These are phyloP conservation scores for Talaromyces sp. DNA, from an alignment of 2,329 filamentous ascomycete species.

Conservation along the genomic window DNA sequence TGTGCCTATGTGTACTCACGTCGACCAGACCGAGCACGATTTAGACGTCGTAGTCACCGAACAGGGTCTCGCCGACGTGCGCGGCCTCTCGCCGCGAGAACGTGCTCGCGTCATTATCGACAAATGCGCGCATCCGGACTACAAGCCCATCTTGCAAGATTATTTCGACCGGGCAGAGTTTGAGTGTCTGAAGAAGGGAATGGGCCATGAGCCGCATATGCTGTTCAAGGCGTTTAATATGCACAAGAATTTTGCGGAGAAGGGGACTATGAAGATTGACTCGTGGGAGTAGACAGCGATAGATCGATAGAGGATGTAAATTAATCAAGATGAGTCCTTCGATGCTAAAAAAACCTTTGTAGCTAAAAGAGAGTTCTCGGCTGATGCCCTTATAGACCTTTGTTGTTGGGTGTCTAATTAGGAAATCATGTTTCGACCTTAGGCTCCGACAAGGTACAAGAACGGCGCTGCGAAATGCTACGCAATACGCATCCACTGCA, in stretches of 20 bases:
- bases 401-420: too few relatives aligned
- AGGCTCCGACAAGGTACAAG: too few relatives aligned
- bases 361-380: too few relatives aligned
- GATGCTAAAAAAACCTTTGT: background rate
- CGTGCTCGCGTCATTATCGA: slow-evolving; percentile 80
- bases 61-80: slow-evolving; percentile 78
- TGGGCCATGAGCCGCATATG: slow-evolving; percentile 86
- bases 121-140: slow-evolving; percentile 81
- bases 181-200: slow-evolving; percentile 79
- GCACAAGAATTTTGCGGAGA: slow-evolving; percentile 76
- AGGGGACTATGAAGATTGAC: slow-evolving; percentile 85
- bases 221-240: slow-evolving; percentile 85
- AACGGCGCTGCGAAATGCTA: too few relatives aligned
- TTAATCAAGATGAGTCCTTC: background rate
- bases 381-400: too few relatives aligned
- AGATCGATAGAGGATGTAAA: background rate
- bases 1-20: slow-evolving; percentile 89
- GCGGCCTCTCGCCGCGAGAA: slow-evolving; percentile 75
- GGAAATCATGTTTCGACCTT: too few relatives aligned
- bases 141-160: slow-evolving; percentile 74
- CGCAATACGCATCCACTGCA: too few relatives aligned
- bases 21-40: slow-evolving; percentile 92
- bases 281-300: slow-evolving; percentile 51
- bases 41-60: slow-evolving; percentile 82
- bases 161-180: slow-evolving; percentile 85